These are phyloP conservation scores for Arthrobotrys musiformis DNA, from an alignment of 2,329 filamentous ascomycete genomes.

Conservation along the genomic window DNA sequence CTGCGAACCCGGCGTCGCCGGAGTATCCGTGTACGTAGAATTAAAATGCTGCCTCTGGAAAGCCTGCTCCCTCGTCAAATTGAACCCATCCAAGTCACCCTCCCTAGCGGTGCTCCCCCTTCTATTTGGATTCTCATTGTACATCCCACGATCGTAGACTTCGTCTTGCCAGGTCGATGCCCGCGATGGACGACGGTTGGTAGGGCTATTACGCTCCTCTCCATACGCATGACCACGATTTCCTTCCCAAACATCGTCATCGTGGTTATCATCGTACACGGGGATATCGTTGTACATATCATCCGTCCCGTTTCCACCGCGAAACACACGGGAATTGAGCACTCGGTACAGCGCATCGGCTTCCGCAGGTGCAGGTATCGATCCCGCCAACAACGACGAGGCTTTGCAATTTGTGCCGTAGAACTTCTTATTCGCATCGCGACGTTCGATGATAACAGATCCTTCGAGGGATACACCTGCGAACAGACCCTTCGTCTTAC, in stretches of 20 bases:
- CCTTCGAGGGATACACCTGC: constrained; percentile 95
- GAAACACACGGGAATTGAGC: constrained; percentile 81
- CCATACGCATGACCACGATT: constrained; percentile 76
- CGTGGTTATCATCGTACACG: constrained; percentile 83
- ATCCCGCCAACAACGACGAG: constrained; percentile 80
- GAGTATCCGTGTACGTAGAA: constrained; percentile 58
- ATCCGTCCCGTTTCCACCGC: constrained; percentile 71
- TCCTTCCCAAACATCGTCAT: constrained; percentile 86
- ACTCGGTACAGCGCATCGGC: constrained; percentile 86
- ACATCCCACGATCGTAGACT: constrained; percentile 72
- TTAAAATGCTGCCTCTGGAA: constrained; percentile 59
- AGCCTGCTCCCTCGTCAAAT: constrained; percentile 54
- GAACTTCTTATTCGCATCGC: constrained; percentile 96
- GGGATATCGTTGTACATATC: constrained; percentile 93
- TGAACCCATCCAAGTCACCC: constrained; percentile 64
- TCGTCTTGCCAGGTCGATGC: constrained; percentile 80
- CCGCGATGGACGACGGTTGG: constrained; percentile 67
- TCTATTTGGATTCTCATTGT: constrained; percentile 54
- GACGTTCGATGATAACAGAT: constrained; percentile 89
- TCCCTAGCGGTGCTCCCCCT: constrained; percentile 63
- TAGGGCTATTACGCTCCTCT: constrained; percentile 60
- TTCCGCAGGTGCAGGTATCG: constrained; percentile 79
- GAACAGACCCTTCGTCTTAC: constrained; percentile 96
- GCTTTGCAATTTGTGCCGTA: constrained; percentile 80
- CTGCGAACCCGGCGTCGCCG: constrained; percentile 60